phyloP scores from a whole-genome alignment of 768 basidiomycete species.

The Royoungia palumana region DNA sequence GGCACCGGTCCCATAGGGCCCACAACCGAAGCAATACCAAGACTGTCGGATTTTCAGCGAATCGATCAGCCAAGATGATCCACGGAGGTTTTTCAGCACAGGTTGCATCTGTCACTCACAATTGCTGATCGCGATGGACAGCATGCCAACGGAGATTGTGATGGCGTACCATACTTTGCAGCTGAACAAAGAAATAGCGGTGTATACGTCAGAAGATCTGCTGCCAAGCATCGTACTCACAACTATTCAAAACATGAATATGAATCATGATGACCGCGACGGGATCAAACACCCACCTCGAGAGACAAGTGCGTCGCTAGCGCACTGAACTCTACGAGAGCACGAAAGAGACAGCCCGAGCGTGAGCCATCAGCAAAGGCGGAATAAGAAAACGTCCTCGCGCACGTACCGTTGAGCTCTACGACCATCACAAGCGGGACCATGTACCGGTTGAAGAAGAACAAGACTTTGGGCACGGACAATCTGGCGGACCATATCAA shows the following conservation, averaged over 20 bases:
- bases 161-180: constrained; percentile 23
- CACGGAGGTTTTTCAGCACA: neutral
- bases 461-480: constrained; percentile 31
- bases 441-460: constrained; percentile 34
- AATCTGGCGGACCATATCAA: constrained; percentile 30
- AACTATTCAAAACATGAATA: constrained; percentile 3
- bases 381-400: constrained; percentile 2
- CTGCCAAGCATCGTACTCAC: constrained; percentile 9
- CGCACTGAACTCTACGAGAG: constrained; percentile 24
- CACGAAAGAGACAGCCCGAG: neutral
- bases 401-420: constrained; percentile 24
- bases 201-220: neutral
- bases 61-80: constrained; percentile 5
- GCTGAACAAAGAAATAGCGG: constrained; percentile 4
- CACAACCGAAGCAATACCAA: constrained; percentile 39
- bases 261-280: neutral
- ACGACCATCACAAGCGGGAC: constrained; percentile 31
- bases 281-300: constrained; percentile 9
- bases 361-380: neutral
- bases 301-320: constrained; percentile 6
- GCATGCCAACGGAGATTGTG: constrained; percentile 30
- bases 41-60: constrained; percentile 22
- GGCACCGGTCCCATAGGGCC: constrained; percentile 33
- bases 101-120: constrained; percentile 23
- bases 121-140: constrained; percentile 35